Percentiles rank a stretch among this genome's conserved stretches.
These are phyloP conservation scores for Sclerospora graminicola DNA, from an alignment of 352 stramenopile species.

Conservation along the genomic window DNA sequence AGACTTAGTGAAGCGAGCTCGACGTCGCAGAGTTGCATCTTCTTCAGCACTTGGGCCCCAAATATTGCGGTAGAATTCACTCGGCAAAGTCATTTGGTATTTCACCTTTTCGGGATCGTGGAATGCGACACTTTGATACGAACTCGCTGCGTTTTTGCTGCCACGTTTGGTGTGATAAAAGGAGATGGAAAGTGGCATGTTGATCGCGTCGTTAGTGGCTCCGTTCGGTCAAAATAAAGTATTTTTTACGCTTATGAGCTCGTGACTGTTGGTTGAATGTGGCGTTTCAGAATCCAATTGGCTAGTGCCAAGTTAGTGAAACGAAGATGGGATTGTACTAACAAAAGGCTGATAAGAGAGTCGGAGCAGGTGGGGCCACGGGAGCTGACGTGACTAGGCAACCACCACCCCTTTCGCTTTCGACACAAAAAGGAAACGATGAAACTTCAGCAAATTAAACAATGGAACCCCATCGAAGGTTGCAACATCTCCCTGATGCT, in stretches of 20 bases:
- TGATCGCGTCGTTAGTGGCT: background rate
- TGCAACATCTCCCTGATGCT: background rate
- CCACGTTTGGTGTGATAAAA: slow-evolving; percentile 32
- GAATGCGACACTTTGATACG: slow-evolving; percentile 26
- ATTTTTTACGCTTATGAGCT: slow-evolving; percentile 1
- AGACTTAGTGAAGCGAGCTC: slow-evolving; percentile 13
- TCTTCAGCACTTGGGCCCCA: slow-evolving; percentile 29
- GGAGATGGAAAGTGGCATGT: slow-evolving; percentile 37
- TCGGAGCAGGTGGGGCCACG: slow-evolving; percentile 19
- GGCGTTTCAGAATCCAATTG: slow-evolving; percentile 22
- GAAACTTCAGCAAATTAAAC: slow-evolving; percentile 13
- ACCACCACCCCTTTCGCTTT: slow-evolving; percentile 5
- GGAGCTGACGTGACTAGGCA: slow-evolving; percentile 5
- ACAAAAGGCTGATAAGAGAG: slow-evolving; percentile 20
- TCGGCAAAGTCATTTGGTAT: slow-evolving; percentile 25
- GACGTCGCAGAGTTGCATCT: slow-evolving; percentile 11
- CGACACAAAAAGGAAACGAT: slow-evolving; percentile 5
- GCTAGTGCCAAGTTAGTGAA: slow-evolving; percentile 8
- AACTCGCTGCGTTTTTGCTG: slow-evolving; percentile 8
- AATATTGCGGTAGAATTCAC: slow-evolving; percentile 57
- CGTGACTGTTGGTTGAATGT: slow-evolving; percentile 7
- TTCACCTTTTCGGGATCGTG: slow-evolving; percentile 26
- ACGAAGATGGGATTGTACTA: slow-evolving; percentile 21
- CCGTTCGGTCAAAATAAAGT: slow-evolving; percentile 3
- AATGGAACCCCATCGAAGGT: slow-evolving; percentile 10